Evolutionary conservation across 257 asterid genomes (phyloP), one percentile per base, ranked within the genome.

Genomic region (Perilla frutescens): DNA sequence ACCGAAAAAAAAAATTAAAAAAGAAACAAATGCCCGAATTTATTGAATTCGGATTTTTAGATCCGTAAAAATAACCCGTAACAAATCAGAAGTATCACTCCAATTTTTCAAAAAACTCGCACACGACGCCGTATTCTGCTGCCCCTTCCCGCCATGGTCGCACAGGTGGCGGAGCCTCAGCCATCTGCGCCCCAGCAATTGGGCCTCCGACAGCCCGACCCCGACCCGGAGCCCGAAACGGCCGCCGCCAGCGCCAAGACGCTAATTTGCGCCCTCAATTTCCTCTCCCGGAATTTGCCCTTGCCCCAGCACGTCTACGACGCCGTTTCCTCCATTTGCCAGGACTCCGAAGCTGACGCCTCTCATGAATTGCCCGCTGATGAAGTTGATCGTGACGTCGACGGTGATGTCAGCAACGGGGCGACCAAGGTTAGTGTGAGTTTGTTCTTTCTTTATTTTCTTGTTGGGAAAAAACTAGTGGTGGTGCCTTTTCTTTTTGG

Each of bases 191-290:
- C 86, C 59, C 85, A 72, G 71, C 85, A 72, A 49, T 68, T 71
- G 82, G 87, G 45, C 71, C 48, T 51, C 62, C 59, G 39, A 2
- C 40, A 50, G 66, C 51, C 12, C 51, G 83, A 69, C 5, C 41
- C 65, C 70, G 74, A 63, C 8, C 72, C 81, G 75, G 69, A 66
- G 51, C 50, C 81, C 10, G 85, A 68, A 44, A 66, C 54, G 54
- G 81, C 80, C 48, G 73, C 90, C 39, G 90, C 85, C 79, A 78
- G 85, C 40, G 88, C 97, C 45, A 88, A 87, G 82, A 88, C 92
- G 2, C 82, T 94, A 53, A 91, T 94, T 45, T 94, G 96, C 60
- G 99, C 97, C 44, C 95, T 94, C 83, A 94, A 91, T 89, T 88
- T 87, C 74, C 87, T 94, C 61, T 91, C 99, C 10, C 96, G 97